phyloP scores from a whole-genome alignment of 768 basidiomycete species.

The Porphyrellus cyaneotinctus region DNA sequence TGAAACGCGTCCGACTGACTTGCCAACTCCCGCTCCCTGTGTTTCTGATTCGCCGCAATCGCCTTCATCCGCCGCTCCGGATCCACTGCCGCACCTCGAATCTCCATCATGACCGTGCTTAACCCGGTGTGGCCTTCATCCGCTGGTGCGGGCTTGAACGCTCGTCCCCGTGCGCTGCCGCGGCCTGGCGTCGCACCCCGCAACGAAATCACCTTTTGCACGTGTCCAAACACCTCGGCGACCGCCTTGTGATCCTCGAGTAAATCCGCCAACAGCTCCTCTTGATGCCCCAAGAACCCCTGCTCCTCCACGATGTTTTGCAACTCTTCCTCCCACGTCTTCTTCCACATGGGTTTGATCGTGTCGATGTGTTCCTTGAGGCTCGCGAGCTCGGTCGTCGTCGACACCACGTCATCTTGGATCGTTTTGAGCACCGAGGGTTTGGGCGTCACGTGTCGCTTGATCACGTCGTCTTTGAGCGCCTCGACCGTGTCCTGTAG shows the following conservation, averaged over 20 bases:
- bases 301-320: conserved; percentile 98
- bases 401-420: conserved; percentile 64
- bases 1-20: conserved; percentile 78
- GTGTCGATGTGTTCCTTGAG: conserved; percentile 83
- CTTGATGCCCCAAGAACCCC: conserved; percentile 88
- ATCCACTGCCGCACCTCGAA: conserved; percentile 76
- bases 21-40: conserved; percentile 70
- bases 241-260: conserved; percentile 92
- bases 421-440: conserved; percentile 64
- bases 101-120: conserved; percentile 85
- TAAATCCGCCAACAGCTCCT: conserved; percentile 84
- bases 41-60: conserved; percentile 84
- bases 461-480: conserved; percentile 87
- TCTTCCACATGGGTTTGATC: conserved; percentile 96
- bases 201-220: conserved; percentile 82
- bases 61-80: conserved; percentile 85
- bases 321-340: conserved; percentile 96
- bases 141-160: conserved; percentile 56
- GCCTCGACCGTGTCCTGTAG: conserved; percentile 87
- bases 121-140: conserved; percentile 68
- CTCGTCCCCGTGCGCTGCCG: conserved; percentile 37
- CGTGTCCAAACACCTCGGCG: conserved; percentile 79
- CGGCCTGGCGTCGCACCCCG: conserved; percentile 46
- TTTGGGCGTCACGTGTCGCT: conserved; percentile 83
- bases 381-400: conserved; percentile 66